Percentiles rank a stretch among this genome's conserved stretches.
phyloP scores from a whole-genome alignment of 2,329 filamentous ascomycete genomes.

The Tolypocladium paradoxum region DNA sequence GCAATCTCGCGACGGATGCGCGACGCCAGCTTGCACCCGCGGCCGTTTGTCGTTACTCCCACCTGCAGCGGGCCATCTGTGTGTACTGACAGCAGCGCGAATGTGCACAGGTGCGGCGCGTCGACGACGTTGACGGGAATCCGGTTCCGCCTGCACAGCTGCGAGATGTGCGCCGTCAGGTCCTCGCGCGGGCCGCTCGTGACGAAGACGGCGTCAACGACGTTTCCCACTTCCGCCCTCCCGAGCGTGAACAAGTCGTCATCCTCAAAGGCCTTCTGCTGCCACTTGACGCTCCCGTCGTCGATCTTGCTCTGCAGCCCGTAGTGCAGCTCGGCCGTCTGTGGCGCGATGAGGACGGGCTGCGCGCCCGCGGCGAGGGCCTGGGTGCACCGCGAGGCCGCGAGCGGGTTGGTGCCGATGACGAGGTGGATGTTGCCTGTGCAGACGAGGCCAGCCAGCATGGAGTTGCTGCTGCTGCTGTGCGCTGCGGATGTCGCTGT shows the following conservation, averaged over 20 bases:
- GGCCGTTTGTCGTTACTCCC: constrained; percentile 89
- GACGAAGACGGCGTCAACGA: constrained; percentile 90
- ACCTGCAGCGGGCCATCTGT: constrained; percentile 87
- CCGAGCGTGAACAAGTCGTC: constrained; percentile 65
- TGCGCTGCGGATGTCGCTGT: neutral
- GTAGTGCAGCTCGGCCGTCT: constrained; percentile 47
- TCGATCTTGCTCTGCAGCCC: constrained; percentile 53
- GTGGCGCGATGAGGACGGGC: constrained; percentile 68
- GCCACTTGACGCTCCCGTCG: constrained; percentile 54
- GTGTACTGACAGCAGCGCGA: constrained; percentile 81
- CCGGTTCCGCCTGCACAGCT: constrained; percentile 63
- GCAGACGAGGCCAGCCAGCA: constrained; percentile 65
- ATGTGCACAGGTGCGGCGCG: constrained; percentile 74
- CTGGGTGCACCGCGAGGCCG: constrained; percentile 70
- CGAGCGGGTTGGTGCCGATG: constrained; percentile 75
- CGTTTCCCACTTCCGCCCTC: constrained; percentile 61
- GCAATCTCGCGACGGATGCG: constrained; percentile 83
- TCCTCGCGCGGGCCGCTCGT: constrained; percentile 45
- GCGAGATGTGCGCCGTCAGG: constrained; percentile 53
- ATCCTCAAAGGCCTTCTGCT: constrained; percentile 56
- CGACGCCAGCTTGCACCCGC: constrained; percentile 86
- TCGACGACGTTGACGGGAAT: constrained; percentile 93
- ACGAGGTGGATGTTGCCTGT: constrained; percentile 69
- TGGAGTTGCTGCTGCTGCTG: neutral
- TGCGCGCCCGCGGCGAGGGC: constrained; percentile 73